Evolutionary conservation across 2,329 filamentous ascomycete genomes (phyloP), one percentile per base, ranked within the genome.

Genomic region (Chaetomium strumarium): DNA sequence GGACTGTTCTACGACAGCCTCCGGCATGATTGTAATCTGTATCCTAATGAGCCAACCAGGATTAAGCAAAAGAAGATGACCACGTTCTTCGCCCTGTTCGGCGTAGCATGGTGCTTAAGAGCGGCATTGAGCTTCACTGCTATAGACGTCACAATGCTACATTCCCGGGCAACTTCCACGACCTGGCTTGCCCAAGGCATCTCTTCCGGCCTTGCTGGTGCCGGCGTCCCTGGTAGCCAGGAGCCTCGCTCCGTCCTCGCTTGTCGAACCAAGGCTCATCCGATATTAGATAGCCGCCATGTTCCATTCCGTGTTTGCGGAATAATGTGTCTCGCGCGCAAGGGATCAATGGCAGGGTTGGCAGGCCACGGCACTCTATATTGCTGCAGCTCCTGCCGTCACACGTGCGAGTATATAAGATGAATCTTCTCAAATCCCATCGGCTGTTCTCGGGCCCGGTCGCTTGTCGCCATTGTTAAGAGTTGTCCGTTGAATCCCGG

Each of bases 1-100:
- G 29, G 44, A 31, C 17, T 13, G 19, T 39, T 30, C 19, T 31
- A 24, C 17, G 9, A 31, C 36, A 29, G 17, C n/a, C 44, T 29
- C 30, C 48, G 43, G 36, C 17, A 43, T 17, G 36, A 19, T 12
- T n/a, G 5, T n/a, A 11, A 3, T 19, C 34, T n/a, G n/a, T n/a
- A n/a, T n/a, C n/a, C n/a, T n/a, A n/a, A n/a, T n/a, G n/a, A 37
- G 39, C 58, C 55, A 60, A 56, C 58, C 54, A 51, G 42, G 50
- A 39, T 39, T 36, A 46, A 17, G 24, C 34, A 24, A 57, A 53
- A 52, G 14, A 11, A 29, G 54, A 58, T 58, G 53, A 58, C 58
- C 53, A 40, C 34, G 20, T n/a, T 29, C 19, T 29, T 14, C 43
- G 24, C 13, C 37, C 10, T 16, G 33, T 11, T 34, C 14, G 33